Percentiles rank a stretch among this genome's conserved stretches.
These are phyloP conservation scores for Penicillium sp. DNA, from an alignment of 2,329 filamentous ascomycete species.

Conservation along the genomic window DNA sequence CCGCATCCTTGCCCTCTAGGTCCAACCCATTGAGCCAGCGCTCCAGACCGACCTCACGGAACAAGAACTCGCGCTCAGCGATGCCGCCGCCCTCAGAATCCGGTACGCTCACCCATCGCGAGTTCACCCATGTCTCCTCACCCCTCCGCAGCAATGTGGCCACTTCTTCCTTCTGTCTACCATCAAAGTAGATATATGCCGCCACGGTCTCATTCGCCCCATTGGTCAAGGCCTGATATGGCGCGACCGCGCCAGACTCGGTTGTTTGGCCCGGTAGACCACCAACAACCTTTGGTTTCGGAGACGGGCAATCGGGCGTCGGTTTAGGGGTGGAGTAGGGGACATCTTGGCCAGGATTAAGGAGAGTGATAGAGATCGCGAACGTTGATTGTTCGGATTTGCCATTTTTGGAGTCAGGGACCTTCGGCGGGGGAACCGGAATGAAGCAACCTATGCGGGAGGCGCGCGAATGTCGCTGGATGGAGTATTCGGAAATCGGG, in stretches of 20 bases:
- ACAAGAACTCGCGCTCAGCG: constrained; percentile 94
- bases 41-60: constrained; percentile 93
- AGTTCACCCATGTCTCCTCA: constrained; percentile 99
- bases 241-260: constrained; percentile 63
- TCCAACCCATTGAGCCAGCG: constrained; percentile 96
- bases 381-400: constrained; percentile 94
- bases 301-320: constrained; percentile 72
- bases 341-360: constrained; percentile 83
- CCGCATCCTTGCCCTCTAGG: constrained; percentile 87
- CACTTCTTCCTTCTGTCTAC: constrained; percentile 91
- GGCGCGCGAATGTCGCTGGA: constrained; percentile 88
- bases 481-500: constrained; percentile 87
- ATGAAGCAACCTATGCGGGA: constrained; percentile 97
- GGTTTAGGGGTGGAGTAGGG: constrained; percentile 90
- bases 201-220: constrained; percentile 96
- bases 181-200: constrained; percentile 98
- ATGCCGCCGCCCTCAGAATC: constrained; percentile 88
- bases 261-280: constrained; percentile 59
- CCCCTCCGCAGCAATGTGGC: constrained; percentile 87
- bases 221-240: constrained; percentile 89
- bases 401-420: constrained; percentile 66
- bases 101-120: constrained; percentile 92
- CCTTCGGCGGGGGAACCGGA: constrained; percentile 83
- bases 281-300: constrained; percentile 78
- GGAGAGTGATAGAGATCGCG: constrained; percentile 94